These are phyloP conservation scores for Spergularia marina DNA, from an alignment of 148 eudicot species.

Conservation along the genomic window DNA sequence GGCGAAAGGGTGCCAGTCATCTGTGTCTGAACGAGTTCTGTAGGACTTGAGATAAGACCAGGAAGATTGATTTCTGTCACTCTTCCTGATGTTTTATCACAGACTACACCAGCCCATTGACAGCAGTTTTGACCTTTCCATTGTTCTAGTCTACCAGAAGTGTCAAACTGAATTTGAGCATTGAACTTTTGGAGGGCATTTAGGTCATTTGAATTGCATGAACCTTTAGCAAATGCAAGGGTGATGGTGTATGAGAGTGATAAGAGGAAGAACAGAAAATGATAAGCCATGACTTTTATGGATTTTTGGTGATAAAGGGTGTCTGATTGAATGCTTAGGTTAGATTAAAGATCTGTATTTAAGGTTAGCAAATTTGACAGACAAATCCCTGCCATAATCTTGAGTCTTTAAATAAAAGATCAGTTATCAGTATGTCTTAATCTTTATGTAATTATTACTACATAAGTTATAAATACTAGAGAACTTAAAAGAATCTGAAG, in stretches of 20 bases:
- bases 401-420: too few species aligned
- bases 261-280: conserved; percentile 9
- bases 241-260: neutral
- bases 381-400: neutral
- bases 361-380: conserved; percentile 13
- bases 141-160: neutral
- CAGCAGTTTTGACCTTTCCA: conserved; percentile 51
- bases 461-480: too few species aligned
- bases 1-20: conserved; percentile 45
- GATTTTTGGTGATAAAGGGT: too few species aligned
- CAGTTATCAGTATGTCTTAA: too few species aligned
- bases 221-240: neutral
- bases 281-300: conserved; percentile 19
- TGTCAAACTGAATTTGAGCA: too few species aligned
- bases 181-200: conserved; percentile 37
- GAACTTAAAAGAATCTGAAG: too few species aligned
- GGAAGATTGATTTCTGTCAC: conserved; percentile 51
- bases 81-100: conserved; percentile 42
- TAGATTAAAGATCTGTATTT: conserved; percentile 1
- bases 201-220: conserved; percentile 45
- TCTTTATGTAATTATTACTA: too few species aligned
- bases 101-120: conserved; percentile 46
- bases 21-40: conserved; percentile 23
- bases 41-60: conserved; percentile 28
- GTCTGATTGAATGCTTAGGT: too few species aligned